phyloP scores from a whole-genome alignment of 2,329 filamentous ascomycete species.

The Xylariaceae sp. region DNA sequence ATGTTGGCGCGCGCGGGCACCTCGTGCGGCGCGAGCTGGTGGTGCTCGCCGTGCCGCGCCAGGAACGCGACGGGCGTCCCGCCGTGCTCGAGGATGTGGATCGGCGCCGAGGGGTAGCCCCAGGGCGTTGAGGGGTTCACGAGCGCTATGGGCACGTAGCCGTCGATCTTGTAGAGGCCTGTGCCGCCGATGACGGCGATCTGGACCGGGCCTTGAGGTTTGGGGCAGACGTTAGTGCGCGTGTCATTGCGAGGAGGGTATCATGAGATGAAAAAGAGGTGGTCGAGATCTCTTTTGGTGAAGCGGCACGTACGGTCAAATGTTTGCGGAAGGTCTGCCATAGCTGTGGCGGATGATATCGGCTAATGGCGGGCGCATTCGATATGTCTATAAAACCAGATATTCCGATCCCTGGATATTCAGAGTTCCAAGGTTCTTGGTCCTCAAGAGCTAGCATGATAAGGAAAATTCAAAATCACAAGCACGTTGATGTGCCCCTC shows the following conservation, averaged over 20 bases:
- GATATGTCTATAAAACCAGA: no score
- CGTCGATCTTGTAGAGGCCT: slow-evolving; percentile 83
- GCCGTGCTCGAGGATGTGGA: slow-evolving; percentile 87
- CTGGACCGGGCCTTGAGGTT: slow-evolving; percentile 66
- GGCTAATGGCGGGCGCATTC: no score
- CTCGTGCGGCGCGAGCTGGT: slow-evolving; percentile 91
- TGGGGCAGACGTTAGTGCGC: slow-evolving; percentile 7
- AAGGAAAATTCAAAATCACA: slow-evolving; percentile 1
- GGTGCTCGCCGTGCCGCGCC: slow-evolving; percentile 86
- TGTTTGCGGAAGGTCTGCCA: slow-evolving; percentile 61
- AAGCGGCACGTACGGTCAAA: slow-evolving; percentile 62
- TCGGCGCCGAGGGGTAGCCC: slow-evolving; percentile 77
- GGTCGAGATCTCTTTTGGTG: not conserved
- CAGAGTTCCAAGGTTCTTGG: no score
- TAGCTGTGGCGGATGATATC: no score
- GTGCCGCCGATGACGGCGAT: slow-evolving; percentile 95
- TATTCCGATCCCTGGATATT: no score
- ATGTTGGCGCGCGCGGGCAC: slow-evolving; percentile 96
- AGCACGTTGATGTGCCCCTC: slow-evolving; percentile 28
- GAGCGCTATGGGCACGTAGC: slow-evolving; percentile 82
- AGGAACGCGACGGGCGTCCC: slow-evolving; percentile 88
- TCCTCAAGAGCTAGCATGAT: no score
- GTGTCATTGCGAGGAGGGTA: not conserved
- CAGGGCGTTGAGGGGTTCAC: slow-evolving; percentile 84
- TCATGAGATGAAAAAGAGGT: not conserved